Base-by-base conservation (phyloP, 305 asterid species). In the Vinca major region DNA sequence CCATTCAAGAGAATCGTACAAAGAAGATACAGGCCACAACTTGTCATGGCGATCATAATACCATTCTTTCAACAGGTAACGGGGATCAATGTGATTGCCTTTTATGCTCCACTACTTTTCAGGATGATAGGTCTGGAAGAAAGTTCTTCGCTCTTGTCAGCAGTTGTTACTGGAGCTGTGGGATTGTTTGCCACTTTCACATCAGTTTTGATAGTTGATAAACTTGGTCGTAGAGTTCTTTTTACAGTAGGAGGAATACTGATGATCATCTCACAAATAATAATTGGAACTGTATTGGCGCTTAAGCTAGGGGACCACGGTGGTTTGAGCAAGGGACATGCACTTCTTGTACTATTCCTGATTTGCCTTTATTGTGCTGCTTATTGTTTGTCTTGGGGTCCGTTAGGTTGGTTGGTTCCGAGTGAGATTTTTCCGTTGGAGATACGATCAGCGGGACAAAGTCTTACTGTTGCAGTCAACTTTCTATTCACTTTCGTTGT, bases 51-150 rank as follows among this genome's bases (percentile, higher is more conserved):
- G 0, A 51, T 83, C 3, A 36, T 65, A 1, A 78, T 85, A 17
- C 88, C 88, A 1, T 80, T 85, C 45, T 87, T 87, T 69, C 90
- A 85, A 66, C 90, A 87, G 21, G 78, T 85, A 14, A 87, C 88
- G 0, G 90, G 90, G 19, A 85, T 87, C 50, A 85, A 87, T 36
- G 86, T 80, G 70, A 80, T 87, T n/a, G 57, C 87, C 0, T 87
- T 87, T 74, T 87, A 87, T 14, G 87, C 93, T 7, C 88, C 88
- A 3, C 17, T 85, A 1, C 82, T 85, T 16, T 87, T 85, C 63
- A 70, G 75, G 20, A 80, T 83, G 12, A 75, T 84, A 36, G 93
- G 93, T 45, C 78, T 85, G 2, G 86, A 81, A 0, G 85, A 82
- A 49, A 85, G 83, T 43, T 83, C 90, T 14, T 78, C 93, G 0